These are phyloP conservation scores for Mucor mucedo DNA, from an alignment of 371 early-diverging fungal genomes.

Conservation along the genomic window DNA sequence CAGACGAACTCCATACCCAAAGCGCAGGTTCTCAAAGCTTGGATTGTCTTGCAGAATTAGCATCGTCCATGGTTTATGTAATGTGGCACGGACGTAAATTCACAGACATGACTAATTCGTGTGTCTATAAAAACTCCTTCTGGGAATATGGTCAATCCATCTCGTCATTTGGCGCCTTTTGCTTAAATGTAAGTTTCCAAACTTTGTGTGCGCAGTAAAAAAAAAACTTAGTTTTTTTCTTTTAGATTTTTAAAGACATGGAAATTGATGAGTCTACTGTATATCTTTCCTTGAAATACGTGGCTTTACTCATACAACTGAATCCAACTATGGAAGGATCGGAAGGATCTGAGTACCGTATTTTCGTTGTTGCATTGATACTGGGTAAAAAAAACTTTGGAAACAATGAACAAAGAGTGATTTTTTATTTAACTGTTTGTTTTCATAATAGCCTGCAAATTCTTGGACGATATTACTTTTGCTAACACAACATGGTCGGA, in stretches of 20 bases:
- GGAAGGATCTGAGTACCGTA: constrained; percentile 78
- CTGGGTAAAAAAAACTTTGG: constrained; percentile 39
- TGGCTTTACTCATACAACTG: constrained; percentile 60
- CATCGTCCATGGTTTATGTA: constrained; percentile 64
- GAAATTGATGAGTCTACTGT: constrained; percentile 63
- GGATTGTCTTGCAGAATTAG: constrained; percentile 62
- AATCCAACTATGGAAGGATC: constrained; percentile 67
- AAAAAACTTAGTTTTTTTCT: too few species aligned
- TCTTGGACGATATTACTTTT: constrained; percentile 72
- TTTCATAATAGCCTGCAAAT: too few species aligned
- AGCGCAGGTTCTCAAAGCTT: constrained; percentile 10
- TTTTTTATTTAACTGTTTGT: too few species aligned
- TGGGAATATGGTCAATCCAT: constrained; percentile 27
- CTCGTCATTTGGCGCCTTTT: constrained; percentile 64
- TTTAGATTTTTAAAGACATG: constrained; percentile 60
- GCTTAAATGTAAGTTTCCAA: constrained; percentile 47
- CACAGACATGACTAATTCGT: constrained; percentile 29
- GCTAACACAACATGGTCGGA: constrained; percentile 77
- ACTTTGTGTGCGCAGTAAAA: too few species aligned
- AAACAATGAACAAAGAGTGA: too few species aligned
- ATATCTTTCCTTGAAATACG: constrained; percentile 62
- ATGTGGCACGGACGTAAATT: constrained; percentile 56
- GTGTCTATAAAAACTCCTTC: constrained; percentile 30
- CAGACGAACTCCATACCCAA: constrained; percentile 7
- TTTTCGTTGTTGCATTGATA: constrained; percentile 83